phyloP scores from a whole-genome alignment of 345 rosid species.

The Gynandropsis gynandra region DNA sequence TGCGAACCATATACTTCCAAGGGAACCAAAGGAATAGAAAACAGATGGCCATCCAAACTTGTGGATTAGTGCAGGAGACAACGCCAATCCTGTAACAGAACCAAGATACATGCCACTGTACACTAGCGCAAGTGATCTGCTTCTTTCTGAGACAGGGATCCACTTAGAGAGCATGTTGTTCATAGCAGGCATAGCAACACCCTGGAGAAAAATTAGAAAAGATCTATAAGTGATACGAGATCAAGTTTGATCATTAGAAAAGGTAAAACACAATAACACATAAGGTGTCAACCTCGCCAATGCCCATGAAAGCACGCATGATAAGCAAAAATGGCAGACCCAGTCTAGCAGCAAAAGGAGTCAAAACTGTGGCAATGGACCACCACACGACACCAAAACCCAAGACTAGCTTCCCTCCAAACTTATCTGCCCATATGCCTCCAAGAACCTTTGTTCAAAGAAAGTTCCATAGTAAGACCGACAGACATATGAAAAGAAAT shows the following conservation, averaged over 20 bases:
- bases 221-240: slow-evolving; percentile 21
- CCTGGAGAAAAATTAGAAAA: slow-evolving; percentile 44
- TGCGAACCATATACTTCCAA: slow-evolving; percentile 86
- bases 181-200: slow-evolving; percentile 99
- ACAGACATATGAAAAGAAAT: neutral
- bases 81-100: slow-evolving; percentile 81
- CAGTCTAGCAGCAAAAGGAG: slow-evolving; percentile 88
- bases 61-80: slow-evolving; percentile 77
- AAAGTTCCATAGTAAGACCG: slow-evolving; percentile 12
- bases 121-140: slow-evolving; percentile 91
- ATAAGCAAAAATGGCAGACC: slow-evolving; percentile 87
- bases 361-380: slow-evolving; percentile 83
- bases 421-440: slow-evolving; percentile 97
- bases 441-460: slow-evolving; percentile 60
- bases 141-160: slow-evolving; percentile 98
- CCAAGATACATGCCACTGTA: slow-evolving; percentile 99
- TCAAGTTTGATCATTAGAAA: slow-evolving; percentile 4
- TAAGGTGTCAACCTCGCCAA: slow-evolving; percentile 72
- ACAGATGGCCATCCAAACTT: slow-evolving; percentile 96
- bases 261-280: slow-evolving; percentile 2
- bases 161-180: slow-evolving; percentile 93
- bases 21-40: slow-evolving; percentile 89
- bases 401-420: slow-evolving; percentile 85
- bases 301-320: slow-evolving; percentile 93
- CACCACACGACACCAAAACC: slow-evolving; percentile 98